These are phyloP conservation scores for Myotisia sp. DNA, from an alignment of 2,329 filamentous ascomycete genomes.

Conservation along the genomic window DNA sequence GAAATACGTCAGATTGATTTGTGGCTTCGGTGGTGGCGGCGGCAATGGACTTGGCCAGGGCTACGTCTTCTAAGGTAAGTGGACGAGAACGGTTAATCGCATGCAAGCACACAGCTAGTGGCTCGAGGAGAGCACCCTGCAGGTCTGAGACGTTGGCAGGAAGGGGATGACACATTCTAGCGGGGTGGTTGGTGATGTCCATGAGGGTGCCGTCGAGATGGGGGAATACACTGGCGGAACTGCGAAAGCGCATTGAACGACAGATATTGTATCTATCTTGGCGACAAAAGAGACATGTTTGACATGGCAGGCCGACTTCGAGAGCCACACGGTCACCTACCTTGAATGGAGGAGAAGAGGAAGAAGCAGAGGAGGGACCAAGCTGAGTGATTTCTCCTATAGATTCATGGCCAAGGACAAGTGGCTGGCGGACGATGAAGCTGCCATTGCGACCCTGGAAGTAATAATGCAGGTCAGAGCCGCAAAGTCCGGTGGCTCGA, in stretches of 20 bases:
- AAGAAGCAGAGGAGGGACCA: slow-evolving; percentile 44
- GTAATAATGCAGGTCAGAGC: slow-evolving; percentile 72
- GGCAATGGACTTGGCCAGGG: slow-evolving; percentile 27
- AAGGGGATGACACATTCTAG: slow-evolving; percentile 45
- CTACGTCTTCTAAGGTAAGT: slow-evolving; percentile 23
- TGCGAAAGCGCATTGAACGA: slow-evolving; percentile 43
- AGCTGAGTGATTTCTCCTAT: slow-evolving; percentile 62
- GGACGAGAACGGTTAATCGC: slow-evolving; percentile 42
- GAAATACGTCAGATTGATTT: too few species aligned
- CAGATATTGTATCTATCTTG: slow-evolving; percentile 50
- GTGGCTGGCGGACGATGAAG: slow-evolving; percentile 67
- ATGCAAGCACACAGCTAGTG: slow-evolving; percentile 47
- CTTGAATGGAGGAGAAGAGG: slow-evolving; percentile 29
- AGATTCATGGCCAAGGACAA: slow-evolving; percentile 66
- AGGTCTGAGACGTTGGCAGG: slow-evolving; percentile 40
- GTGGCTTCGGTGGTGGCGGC: background rate
- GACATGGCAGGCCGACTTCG: slow-evolving; percentile 80
- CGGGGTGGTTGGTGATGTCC: slow-evolving; percentile 47
- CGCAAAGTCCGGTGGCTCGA: slow-evolving; percentile 54
- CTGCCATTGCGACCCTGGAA: slow-evolving; percentile 72
- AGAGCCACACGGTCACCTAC: slow-evolving; percentile 77
- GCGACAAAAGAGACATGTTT: slow-evolving; percentile 40
- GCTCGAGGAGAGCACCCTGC: slow-evolving; percentile 46
- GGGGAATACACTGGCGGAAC: slow-evolving; percentile 46
- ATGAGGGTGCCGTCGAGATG: slow-evolving; percentile 52